These are phyloP conservation scores for Phoma herbarum DNA, from an alignment of 2,329 filamentous ascomycete genomes.

Conservation along the genomic window DNA sequence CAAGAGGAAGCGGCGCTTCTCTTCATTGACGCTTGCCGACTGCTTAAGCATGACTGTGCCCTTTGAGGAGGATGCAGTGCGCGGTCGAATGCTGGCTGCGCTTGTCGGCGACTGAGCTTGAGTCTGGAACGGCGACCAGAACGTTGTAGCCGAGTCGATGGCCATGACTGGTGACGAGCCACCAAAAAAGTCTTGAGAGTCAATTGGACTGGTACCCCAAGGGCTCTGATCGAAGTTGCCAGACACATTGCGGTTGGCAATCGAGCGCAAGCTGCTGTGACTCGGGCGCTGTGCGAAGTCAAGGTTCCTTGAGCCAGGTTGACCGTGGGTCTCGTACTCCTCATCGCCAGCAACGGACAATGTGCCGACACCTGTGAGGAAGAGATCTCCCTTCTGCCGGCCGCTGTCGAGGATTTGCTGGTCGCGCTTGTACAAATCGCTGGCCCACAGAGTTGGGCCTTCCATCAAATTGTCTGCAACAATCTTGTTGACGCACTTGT, in stretches of 20 bases:
- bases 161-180: slow-evolving; percentile 72
- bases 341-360: slow-evolving; percentile 60
- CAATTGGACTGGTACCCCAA: slow-evolving; percentile 70
- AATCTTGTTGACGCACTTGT: slow-evolving; percentile 83
- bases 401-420: slow-evolving; percentile 66
- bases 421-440: slow-evolving; percentile 84
- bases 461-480: slow-evolving; percentile 85
- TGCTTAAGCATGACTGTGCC: slow-evolving; percentile 70
- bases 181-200: slow-evolving; percentile 76
- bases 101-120: slow-evolving; percentile 70
- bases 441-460: slow-evolving; percentile 90
- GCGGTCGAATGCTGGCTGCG: slow-evolving; percentile 68
- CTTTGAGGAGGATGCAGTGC: slow-evolving; percentile 72
- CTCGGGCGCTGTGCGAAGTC: slow-evolving; percentile 62
- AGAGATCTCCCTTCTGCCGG: slow-evolving; percentile 59
- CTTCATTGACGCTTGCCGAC: slow-evolving; percentile 66
- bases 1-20: slow-evolving; percentile 79
- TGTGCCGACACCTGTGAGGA: slow-evolving; percentile 57
- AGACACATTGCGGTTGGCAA: slow-evolving; percentile 70
- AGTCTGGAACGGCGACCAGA: slow-evolving; percentile 88
- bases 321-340: slow-evolving; percentile 53
- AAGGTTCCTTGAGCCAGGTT: slow-evolving; percentile 51
- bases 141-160: slow-evolving; percentile 79
- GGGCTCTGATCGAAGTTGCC: slow-evolving; percentile 76
- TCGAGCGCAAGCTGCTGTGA: slow-evolving; percentile 65